Evolutionary conservation across 2,329 filamentous ascomycete species (phyloP).

Genomic region (Colletotrichum sansevieriae): DNA sequence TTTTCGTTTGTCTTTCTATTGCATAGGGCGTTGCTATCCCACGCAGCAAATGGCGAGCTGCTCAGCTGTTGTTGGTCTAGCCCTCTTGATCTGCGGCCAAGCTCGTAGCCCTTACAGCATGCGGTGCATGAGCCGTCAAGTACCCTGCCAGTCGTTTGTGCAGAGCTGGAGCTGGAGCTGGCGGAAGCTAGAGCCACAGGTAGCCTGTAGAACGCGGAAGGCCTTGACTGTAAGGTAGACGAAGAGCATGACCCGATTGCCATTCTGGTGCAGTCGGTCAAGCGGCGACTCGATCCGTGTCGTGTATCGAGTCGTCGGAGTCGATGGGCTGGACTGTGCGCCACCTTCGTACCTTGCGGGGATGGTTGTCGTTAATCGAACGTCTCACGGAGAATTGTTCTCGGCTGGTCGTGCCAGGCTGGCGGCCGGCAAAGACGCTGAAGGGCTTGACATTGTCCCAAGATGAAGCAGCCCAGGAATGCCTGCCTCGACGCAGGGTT

Average conservation of each 20-base stretch:
- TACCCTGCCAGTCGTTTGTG: slow-evolving; percentile 10
- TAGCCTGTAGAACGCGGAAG: neutral
- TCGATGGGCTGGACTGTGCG: neutral
- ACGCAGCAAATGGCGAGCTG: neutral
- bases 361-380: slow-evolving; percentile 28
- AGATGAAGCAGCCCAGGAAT: neutral
- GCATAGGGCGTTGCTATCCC: no score
- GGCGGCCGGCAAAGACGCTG: neutral
- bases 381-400: slow-evolving; percentile 25
- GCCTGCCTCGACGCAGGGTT: slow-evolving; percentile 23
- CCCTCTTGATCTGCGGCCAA: slow-evolving; percentile 33
- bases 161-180: neutral
- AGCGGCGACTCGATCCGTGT: neutral
- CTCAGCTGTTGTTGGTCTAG: slow-evolving; percentile 13
- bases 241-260: neutral
- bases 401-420: slow-evolving; percentile 4
- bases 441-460: neutral
- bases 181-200: neutral
- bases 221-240: no score
- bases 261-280: neutral
- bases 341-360: neutral
- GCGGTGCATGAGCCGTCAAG: slow-evolving; percentile 9
- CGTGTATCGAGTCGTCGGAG: neutral
- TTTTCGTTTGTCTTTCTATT: neutral
- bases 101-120: slow-evolving; percentile 10